Base-by-base conservation (phyloP, 352 stramenopile species). In the Pythium aquatile region DNA sequence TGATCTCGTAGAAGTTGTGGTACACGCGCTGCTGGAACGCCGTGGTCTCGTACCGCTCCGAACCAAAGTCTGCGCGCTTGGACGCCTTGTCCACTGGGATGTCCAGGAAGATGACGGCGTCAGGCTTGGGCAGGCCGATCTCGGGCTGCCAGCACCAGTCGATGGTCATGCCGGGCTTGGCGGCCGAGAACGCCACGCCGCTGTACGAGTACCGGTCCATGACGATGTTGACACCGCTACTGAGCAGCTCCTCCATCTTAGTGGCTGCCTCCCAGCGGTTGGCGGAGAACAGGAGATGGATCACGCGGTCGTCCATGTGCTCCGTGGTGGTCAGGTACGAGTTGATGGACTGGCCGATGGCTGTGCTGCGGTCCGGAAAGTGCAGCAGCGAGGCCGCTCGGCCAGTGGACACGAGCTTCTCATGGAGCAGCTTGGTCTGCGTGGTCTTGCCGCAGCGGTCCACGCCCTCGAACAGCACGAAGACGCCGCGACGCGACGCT, bases 381-480 rank as follows among this genome's bases (percentile, higher is more conserved):
- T 90, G 85, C 68, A 89, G 69, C 58, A 95, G 70, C 51, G 90
- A 62, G 16, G 77, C 66, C 7, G 70, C 58, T 8, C 68, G 55
- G 47, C 71, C 69, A 0, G 58, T 20, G 0, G 57, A 20, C 14
- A 66, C 60, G 7, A 98, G 66, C 2, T 65, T 54, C 35, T 98
- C 71, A 35, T 95, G 81, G 28, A 98, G 81, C 40, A 93, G 74
- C 56, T 87, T 87, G n/a, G 90, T 97, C 92, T 99, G 98, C 39
- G 98, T 99, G 16, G 97, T 99, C 85, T 99, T 99, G 63, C 98
- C 98, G 76, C 97, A 99, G 44, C 97, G 85, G 77, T 99, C 98
- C 8, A 99, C 91, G 66, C 98, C 98, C 79, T 99, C 98, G 65
- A 99, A 96, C 29, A 99, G 81, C 65, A 99, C 96, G 66, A 99